Conservation (phyloP, 2,329 filamentous ascomycete species). For the Nigrospora osmanthi region DNA sequence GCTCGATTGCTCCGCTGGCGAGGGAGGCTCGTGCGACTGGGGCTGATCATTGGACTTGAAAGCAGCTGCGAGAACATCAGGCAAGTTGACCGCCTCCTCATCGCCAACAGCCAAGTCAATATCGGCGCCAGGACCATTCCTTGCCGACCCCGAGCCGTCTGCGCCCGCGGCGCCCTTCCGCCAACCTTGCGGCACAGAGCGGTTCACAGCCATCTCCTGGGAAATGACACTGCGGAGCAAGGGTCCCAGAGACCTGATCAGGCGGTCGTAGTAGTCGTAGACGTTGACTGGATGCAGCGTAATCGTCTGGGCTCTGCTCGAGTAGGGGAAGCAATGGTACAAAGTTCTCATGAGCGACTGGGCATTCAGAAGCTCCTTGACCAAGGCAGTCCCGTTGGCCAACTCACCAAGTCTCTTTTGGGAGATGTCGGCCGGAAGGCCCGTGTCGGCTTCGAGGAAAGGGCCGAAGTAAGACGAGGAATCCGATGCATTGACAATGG, state of each 20-base stretch:
- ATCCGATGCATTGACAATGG: constrained; percentile 49
- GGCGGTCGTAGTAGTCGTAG: constrained; percentile 70
- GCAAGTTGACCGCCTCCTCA: constrained; percentile 17
- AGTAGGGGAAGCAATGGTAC: constrained; percentile 65
- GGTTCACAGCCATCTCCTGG: constrained; percentile 73
- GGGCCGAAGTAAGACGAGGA: constrained; percentile 62
- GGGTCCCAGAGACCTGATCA: constrained; percentile 69
- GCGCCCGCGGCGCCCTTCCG: constrained; percentile 12
- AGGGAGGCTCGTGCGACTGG: constrained; percentile 6
- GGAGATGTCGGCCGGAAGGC: constrained; percentile 19
- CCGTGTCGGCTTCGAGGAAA: constrained; percentile 41
- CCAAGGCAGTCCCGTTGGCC: constrained; percentile 63
- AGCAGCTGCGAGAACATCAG: constrained; percentile 14
- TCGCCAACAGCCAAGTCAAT: constrained; percentile 4
- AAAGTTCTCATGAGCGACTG: constrained; percentile 72
- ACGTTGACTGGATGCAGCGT: constrained; percentile 73
- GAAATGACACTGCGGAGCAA: constrained; percentile 74
- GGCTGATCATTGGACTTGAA: constrained; percentile 13
- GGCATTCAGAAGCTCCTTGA: constrained; percentile 70
- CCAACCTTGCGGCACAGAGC: constrained; percentile 66
- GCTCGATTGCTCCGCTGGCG: constrained; percentile 17
- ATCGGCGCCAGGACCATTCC: neutral
- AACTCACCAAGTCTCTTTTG: constrained; percentile 32
- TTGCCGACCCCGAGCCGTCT: constrained; percentile 3
- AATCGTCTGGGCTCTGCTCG: constrained; percentile 53